phyloP scores from a whole-genome alignment of 2,329 filamentous ascomycete species.

The Trichoderma cornu-damae region DNA sequence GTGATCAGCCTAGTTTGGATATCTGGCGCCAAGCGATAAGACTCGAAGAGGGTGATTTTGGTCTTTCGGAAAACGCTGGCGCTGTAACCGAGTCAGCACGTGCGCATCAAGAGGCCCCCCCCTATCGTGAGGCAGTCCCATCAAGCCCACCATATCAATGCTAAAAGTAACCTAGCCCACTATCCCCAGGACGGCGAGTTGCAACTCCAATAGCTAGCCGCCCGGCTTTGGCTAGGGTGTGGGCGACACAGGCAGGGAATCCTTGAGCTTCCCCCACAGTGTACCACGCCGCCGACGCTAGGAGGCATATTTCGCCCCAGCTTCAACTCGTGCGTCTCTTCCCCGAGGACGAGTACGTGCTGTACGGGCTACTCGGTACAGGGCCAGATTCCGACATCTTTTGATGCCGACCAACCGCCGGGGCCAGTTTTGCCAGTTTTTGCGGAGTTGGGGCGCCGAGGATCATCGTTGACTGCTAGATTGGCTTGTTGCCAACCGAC shows the following conservation, averaged over 20 bases:
- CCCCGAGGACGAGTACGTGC: neutral
- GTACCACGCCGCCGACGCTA: constrained; percentile 11
- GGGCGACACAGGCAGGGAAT: constrained; percentile 3
- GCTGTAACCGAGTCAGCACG: constrained; percentile 6
- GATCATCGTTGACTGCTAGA: neutral
- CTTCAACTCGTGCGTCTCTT: constrained; percentile 1
- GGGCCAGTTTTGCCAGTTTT: neutral
- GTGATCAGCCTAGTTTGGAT: constrained; percentile 4
- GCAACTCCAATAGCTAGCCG: constrained; percentile 5
- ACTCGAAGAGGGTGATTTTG: neutral
- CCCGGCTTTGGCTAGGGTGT: constrained; percentile 5
- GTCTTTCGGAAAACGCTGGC: constrained; percentile 1
- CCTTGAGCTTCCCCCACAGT: constrained; percentile 15
- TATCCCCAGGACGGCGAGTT: constrained; percentile 9
- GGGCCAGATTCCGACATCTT: neutral
- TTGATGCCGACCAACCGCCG: neutral
- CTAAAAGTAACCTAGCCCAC: neutral
- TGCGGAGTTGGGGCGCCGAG: neutral
- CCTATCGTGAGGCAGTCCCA: constrained; percentile 1
- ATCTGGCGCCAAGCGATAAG: neutral
- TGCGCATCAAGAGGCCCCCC: constrained; percentile 1
- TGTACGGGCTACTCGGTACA: neutral
- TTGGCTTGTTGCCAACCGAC: neutral
- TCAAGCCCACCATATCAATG: neutral
- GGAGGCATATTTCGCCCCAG: constrained; percentile 14